Conservation (phyloP, 768 basidiomycete species). For the Boletus vinaceobasis region DNA sequence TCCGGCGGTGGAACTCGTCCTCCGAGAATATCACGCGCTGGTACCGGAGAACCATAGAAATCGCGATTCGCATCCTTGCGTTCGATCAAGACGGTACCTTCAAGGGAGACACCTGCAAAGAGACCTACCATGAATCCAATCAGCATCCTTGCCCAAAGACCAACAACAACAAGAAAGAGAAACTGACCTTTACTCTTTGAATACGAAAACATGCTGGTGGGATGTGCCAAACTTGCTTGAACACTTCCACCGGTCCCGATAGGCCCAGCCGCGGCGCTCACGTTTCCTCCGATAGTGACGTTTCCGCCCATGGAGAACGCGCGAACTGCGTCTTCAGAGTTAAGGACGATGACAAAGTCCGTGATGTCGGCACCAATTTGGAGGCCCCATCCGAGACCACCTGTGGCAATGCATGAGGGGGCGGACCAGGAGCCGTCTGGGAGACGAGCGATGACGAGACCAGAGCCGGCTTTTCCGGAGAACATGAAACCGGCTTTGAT, state of each 20-base stretch:
- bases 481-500: constrained; percentile 93
- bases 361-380: constrained; percentile 95
- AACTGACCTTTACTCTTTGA: constrained; percentile 86
- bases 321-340: constrained; percentile 91
- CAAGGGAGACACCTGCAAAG: constrained; percentile 91
- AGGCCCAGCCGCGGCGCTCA: constrained; percentile 84
- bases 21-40: constrained; percentile 86
- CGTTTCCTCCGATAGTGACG: constrained; percentile 89
- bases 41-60: constrained; percentile 90
- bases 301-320: constrained; percentile 97
- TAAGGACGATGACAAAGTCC: constrained; percentile 96
- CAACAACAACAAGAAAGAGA: background rate
- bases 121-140: constrained; percentile 51
- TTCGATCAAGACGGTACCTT: constrained; percentile 92
- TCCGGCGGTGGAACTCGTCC: constrained; percentile 97
- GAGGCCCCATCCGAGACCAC: constrained; percentile 90
- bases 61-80: constrained; percentile 95
- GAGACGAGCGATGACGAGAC: constrained; percentile 86
- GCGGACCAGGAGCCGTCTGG: constrained; percentile 97
- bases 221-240: constrained; percentile 83
- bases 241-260: constrained; percentile 93
- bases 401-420: constrained; percentile 95
- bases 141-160: background rate
- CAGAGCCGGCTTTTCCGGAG: constrained; percentile 92
- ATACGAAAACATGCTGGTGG: constrained; percentile 96